Evolutionary conservation across 75 land plant genomes (phyloP).

Genomic region (Pinus albicaulis): DNA sequence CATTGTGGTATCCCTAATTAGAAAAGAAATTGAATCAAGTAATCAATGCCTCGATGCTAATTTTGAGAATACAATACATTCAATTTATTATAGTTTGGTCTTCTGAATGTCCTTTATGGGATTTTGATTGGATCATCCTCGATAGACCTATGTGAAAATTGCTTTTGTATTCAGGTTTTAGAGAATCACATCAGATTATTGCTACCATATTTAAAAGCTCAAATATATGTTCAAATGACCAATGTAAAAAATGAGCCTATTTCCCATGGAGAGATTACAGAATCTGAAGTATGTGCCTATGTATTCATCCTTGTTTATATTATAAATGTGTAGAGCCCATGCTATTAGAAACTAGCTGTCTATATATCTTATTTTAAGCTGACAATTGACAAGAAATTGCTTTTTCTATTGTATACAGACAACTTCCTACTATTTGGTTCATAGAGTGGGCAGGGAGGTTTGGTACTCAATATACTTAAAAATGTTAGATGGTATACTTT

Average conservation of each 20-base stretch:
- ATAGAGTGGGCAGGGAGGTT: conserved; percentile 30
- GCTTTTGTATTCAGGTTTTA: conserved; percentile 21
- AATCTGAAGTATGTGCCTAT: conserved; percentile 29
- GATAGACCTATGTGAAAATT: background rate
- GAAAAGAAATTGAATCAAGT: conserved; percentile 44
- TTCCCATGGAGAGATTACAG: conserved; percentile 41
- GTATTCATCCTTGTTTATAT: background rate
- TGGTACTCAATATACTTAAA: conserved; percentile 34
- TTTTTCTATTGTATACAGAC: background rate
- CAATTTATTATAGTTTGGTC: background rate
- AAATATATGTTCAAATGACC: conserved; percentile 39
- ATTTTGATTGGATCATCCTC: background rate
- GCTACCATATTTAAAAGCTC: conserved; percentile 39
- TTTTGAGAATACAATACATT: background rate
- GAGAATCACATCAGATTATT: conserved; percentile 37
- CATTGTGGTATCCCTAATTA: conserved; percentile 46
- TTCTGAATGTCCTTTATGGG: no score
- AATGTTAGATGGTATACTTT: conserved; percentile 30
- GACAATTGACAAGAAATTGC: background rate
- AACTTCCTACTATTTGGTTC: conserved; percentile 1
- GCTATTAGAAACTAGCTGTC: background rate
- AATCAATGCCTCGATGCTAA: background rate
- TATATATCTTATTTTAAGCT: background rate
- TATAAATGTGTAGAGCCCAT: background rate
- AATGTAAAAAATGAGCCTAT: conserved; percentile 35